Base-by-base conservation (phyloP, 2,329 filamentous ascomycete species). In the Peltaster fructicola region DNA sequence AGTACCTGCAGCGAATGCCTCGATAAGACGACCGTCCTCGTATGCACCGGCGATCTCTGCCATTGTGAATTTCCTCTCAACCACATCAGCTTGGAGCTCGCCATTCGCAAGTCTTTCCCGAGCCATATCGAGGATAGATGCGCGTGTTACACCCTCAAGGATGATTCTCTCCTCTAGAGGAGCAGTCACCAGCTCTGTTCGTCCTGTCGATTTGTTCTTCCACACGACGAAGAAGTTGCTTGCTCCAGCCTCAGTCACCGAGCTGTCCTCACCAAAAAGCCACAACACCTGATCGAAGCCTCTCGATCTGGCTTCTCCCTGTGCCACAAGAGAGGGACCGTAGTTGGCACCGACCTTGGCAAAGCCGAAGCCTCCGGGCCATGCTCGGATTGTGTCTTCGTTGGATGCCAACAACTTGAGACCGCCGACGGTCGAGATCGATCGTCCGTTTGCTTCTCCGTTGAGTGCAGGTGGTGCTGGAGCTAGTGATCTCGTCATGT, bases 331-430 rank as follows among this genome's bases (percentile, higher is more conserved):
- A 11, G 68, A 73, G 10, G 84, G 84, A 0, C 84, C 84, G 51
- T 92, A 93, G 60, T 92, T 93, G 32, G 84, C 84, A 27, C 84
- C 84, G 16, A 93, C 68, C 56, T 93, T 93, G 32, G 82, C 81
- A 45, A 76, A 84, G 1, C 84, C 84, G 49, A 90, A 91, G 7
- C 85, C 84, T 32, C 84, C 84, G 11, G 80, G 81, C 84, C 84
- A 93, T 8, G 84, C 82, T 36, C 84, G 74, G 30, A 91, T 72
- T 59, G 74, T 79, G 50, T 91, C 79, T 37, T 84, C 71, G 27
- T 69, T 66, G 22, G 68, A 78, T n/a, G 27, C 27, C 5, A 30
- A 24, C 4, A 30, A 21, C 14, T 33, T 31, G 18, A 18, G 17
- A 7, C 19, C 23, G 10, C 17, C 14, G 8, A 16, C 10, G n/a